These are phyloP conservation scores for Russula compacta DNA, from an alignment of 768 basidiomycete genomes.

Conservation along the genomic window DNA sequence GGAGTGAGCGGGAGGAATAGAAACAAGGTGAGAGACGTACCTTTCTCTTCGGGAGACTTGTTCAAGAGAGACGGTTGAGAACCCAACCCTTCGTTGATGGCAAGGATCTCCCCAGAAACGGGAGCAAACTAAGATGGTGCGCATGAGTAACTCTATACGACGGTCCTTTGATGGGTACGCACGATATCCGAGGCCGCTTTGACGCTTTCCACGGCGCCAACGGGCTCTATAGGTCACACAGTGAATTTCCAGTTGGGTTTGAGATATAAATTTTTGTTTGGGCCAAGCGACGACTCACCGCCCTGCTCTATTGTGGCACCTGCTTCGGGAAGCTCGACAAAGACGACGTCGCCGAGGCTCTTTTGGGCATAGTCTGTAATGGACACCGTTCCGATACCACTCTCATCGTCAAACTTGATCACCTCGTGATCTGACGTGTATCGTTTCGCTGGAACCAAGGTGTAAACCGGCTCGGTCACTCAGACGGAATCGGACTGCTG, in stretches of 20 bases:
- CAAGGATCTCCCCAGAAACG: conserved; percentile 72
- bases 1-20: not conserved
- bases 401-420: conserved; percentile 66
- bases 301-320: conserved; percentile 60
- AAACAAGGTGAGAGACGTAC: conserved; percentile 33
- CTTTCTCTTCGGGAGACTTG: conserved; percentile 76
- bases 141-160: not conserved
- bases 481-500: not conserved
- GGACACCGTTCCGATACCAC: conserved; percentile 68
- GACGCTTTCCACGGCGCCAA: conserved; percentile 92
- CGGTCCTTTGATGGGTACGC: conserved; percentile 21
- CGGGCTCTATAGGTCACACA: conserved; percentile 39
- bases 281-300: conserved; percentile 42
- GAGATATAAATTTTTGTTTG: not conserved
- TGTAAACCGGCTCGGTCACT: not conserved
- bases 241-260: not conserved
- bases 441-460: conserved; percentile 45
- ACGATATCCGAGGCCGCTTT: conserved; percentile 96
- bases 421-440: conserved; percentile 89
- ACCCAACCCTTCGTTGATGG: conserved; percentile 66
- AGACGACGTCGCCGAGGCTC: conserved; percentile 92
- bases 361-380: conserved; percentile 92
- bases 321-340: conserved; percentile 75
- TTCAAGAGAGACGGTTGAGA: conserved; percentile 74
- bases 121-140: conserved; percentile 70